Percentiles rank a stretch among this genome's conserved stretches.
These are phyloP conservation scores for Wickerhamiella musiphila DNA, from an alignment of 805 yeast genomes.

Conservation along the genomic window DNA sequence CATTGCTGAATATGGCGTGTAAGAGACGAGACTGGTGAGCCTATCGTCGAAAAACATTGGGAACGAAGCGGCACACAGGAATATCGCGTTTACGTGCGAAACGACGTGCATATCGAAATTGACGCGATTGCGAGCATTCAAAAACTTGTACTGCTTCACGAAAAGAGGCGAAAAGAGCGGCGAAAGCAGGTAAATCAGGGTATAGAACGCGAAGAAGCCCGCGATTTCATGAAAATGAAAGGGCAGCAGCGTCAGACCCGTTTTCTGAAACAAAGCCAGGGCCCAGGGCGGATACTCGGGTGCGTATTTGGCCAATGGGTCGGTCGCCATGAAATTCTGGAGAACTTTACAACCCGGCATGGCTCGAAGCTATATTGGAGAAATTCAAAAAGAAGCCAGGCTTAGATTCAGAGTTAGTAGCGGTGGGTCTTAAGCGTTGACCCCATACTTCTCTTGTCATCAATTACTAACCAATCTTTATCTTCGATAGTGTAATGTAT, in stretches of 20 bases:
- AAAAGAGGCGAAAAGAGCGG: constrained; percentile 32
- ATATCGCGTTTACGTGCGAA: constrained; percentile 64
- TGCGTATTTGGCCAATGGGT: constrained; percentile 12
- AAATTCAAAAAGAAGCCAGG: no score
- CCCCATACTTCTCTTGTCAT: no score
- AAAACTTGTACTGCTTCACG: constrained; percentile 34
- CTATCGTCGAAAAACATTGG: constrained; percentile 49
- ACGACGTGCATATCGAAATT: constrained; percentile 87
- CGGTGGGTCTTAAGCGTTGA: no score
- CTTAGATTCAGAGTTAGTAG: no score
- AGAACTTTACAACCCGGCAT: background rate
- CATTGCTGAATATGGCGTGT: constrained; percentile 59
- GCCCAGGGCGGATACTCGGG: constrained; percentile 5
- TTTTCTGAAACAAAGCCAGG: no score
- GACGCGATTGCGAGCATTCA: constrained; percentile 30
- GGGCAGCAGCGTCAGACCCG: constrained; percentile 19
- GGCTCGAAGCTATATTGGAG: no score
- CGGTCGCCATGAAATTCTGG: constrained; percentile 3
- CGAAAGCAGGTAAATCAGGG: constrained; percentile 33
- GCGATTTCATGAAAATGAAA: constrained; percentile 49
- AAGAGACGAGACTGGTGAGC: constrained; percentile 46
- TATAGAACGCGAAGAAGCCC: constrained; percentile 43
- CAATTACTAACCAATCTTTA: no score
- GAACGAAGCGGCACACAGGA: constrained; percentile 39
- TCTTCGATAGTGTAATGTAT: no score